Evolutionary conservation across 805 yeast genomes (phyloP).

Genomic region (Ogataea populi-albae): DNA sequence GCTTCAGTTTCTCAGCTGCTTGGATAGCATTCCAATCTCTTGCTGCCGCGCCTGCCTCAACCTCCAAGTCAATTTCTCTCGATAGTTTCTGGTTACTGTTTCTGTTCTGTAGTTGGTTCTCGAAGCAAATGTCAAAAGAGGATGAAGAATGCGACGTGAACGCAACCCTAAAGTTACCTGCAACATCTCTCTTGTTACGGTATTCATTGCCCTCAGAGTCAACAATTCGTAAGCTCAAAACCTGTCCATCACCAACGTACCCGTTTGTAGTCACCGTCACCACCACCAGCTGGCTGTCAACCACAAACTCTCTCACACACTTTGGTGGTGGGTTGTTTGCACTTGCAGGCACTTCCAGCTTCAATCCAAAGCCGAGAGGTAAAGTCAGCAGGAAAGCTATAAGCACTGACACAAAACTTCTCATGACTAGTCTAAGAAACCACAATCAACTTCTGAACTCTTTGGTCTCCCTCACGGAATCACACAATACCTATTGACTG

Average conservation of each 20-base stretch:
- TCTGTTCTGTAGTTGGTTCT: constrained; percentile 49
- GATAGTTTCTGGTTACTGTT: constrained; percentile 40
- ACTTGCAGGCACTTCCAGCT: constrained; percentile 33
- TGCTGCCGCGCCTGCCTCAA: constrained; percentile 95
- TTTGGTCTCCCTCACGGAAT: no score
- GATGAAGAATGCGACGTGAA: constrained; percentile 82
- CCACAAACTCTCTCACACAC: constrained; percentile 90
- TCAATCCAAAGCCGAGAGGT: constrained; percentile 23
- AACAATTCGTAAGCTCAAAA: constrained; percentile 59
- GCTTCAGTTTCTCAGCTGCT: constrained; percentile 89
- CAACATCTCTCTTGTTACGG: constrained; percentile 72
- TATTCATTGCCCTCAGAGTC: constrained; percentile 86
- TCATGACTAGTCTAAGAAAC: no score
- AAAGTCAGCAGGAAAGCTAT: constrained; percentile 9
- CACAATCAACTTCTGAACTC: no score
- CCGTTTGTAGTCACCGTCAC: constrained; percentile 78
- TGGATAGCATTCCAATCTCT: constrained; percentile 97
- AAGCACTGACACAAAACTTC: constrained; percentile 8
- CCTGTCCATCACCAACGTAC: constrained; percentile 81
- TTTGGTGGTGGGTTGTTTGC: constrained; percentile 45
- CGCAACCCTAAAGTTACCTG: constrained; percentile 69
- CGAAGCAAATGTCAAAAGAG: constrained; percentile 90
- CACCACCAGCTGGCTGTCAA: constrained; percentile 82
- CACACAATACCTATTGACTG: no score
- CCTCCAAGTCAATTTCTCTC: constrained; percentile 83